Evolutionary conservation across 495 filamentous ascomycete genomes (phyloP).

Genomic region (Astrocystis sublimbata): DNA sequence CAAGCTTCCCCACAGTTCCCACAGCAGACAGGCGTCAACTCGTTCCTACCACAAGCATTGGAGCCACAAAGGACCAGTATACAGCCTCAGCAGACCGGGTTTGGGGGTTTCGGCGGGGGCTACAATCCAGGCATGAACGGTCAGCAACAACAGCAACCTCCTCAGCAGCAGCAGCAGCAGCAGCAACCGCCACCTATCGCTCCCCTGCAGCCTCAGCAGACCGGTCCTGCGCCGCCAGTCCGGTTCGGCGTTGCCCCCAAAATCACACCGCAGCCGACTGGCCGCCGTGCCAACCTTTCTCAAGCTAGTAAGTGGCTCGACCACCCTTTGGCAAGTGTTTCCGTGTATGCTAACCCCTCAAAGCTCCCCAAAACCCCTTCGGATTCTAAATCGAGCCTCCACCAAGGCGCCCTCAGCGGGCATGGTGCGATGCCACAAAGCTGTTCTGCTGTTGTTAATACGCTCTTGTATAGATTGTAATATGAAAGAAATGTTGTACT

Average conservation of each 20-base stretch:
- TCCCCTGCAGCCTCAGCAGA: slow-evolving; percentile 80
- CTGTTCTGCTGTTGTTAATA: neutral
- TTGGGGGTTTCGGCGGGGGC: slow-evolving; percentile 55
- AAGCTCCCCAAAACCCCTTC: slow-evolving; percentile 90
- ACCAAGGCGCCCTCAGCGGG: too few species aligned
- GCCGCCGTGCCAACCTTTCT: slow-evolving; percentile 81
- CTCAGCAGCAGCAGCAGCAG: too few species aligned
- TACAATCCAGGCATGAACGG: slow-evolving; percentile 45
- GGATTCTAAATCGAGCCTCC: slow-evolving; percentile 62
- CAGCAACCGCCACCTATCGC: slow-evolving; percentile 49
- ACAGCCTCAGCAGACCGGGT: slow-evolving; percentile 49
- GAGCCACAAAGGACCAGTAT: slow-evolving; percentile 56
- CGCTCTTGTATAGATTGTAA: neutral
- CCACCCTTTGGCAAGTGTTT: slow-evolving; percentile 12
- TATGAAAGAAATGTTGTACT: too few species aligned
- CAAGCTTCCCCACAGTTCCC: slow-evolving; percentile 43
- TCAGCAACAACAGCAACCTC: slow-evolving; percentile 38
- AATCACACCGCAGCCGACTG: slow-evolving; percentile 85
- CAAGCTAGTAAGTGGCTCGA: slow-evolving; percentile 87
- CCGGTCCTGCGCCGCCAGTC: slow-evolving; percentile 87
- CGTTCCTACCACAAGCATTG: slow-evolving; percentile 55
- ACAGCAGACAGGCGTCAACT: slow-evolving; percentile 56
- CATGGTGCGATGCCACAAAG: too few species aligned
- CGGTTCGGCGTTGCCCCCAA: slow-evolving; percentile 87
- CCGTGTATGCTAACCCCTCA: slow-evolving; percentile 15